phyloP scores from a whole-genome alignment of 441 rosid genomes.

The Capsella rubella region DNA sequence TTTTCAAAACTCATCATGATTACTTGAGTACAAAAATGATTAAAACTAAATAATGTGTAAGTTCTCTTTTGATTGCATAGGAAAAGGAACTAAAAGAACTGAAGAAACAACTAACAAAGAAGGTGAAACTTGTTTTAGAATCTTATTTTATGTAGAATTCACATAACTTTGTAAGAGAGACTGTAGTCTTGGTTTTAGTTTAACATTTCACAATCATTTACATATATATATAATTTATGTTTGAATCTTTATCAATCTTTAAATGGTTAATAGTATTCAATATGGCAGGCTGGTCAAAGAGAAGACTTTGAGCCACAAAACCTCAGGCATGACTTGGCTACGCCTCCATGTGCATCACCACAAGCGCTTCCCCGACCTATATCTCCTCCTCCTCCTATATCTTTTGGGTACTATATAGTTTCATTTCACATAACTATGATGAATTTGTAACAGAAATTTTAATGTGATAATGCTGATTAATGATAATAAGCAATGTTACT shows the following conservation, averaged over 20 bases:
- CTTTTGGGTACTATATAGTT: slow-evolving; percentile 26
- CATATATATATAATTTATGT: background rate
- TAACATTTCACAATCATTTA: background rate
- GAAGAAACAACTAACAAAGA: slow-evolving; percentile 38
- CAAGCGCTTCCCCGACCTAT: background rate
- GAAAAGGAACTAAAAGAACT: slow-evolving; percentile 44
- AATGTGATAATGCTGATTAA: background rate
- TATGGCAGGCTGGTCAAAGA: slow-evolving; percentile 21
- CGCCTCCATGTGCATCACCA: slow-evolving; percentile 10
- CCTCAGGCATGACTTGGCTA: slow-evolving; percentile 8
- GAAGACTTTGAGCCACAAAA: slow-evolving; percentile 19
- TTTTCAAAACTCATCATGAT: background rate
- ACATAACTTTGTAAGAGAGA: background rate
- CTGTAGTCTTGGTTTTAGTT: background rate
- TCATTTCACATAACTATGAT: background rate
- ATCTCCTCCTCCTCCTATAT: slow-evolving; percentile 25
- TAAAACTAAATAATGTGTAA: background rate
- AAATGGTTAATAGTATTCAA: background rate
- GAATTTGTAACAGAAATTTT: background rate
- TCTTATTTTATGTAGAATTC: background rate
- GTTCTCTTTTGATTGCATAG: slow-evolving; percentile 25
- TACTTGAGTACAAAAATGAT: background rate
- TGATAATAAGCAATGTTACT: background rate
- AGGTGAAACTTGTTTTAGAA: slow-evolving; percentile 31
- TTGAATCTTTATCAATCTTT: background rate